Conservation (phyloP, 768 basidiomycete genomes). For the Lentinula lateritia region DNA sequence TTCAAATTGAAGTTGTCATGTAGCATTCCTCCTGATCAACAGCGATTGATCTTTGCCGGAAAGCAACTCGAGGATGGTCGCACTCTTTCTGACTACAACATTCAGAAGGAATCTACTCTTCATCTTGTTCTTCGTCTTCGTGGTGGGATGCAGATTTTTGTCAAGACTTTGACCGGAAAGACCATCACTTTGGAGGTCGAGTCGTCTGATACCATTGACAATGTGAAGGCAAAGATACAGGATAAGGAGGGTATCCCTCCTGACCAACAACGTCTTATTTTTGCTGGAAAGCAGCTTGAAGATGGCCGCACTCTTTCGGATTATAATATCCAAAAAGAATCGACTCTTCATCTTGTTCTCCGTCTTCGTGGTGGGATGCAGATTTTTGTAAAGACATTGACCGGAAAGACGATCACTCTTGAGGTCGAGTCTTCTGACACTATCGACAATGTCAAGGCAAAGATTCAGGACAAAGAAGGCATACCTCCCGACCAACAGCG, state of each 20-base stretch:
- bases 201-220: conserved; percentile 15
- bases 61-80: conserved; percentile 53
- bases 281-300: conserved; percentile 85
- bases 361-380: conserved; percentile 50
- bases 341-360: conserved; percentile 51
- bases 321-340: conserved; percentile 69
- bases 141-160: conserved; percentile 57
- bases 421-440: background rate
- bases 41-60: conserved; percentile 72
- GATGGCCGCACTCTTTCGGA: conserved; percentile 79
- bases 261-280: conserved; percentile 33
- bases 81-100: conserved; percentile 1
- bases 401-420: conserved; percentile 50
- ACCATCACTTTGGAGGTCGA: conserved; percentile 70
- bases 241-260: conserved; percentile 63
- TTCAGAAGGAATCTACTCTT: conserved; percentile 54
- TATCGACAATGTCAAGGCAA: background rate
- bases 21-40: conserved; percentile 63
- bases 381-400: conserved; percentile 54
- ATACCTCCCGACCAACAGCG: conserved; percentile 1
- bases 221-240: conserved; percentile 67
- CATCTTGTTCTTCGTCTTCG: conserved; percentile 64
- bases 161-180: conserved; percentile 54
- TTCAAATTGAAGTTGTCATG: background rate
- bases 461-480: background rate